Percentiles rank a stretch among this genome's conserved stretches.
These are phyloP conservation scores for Chromera velia DNA, from an alignment of 73 alveolate species.

Conservation along the genomic window DNA sequence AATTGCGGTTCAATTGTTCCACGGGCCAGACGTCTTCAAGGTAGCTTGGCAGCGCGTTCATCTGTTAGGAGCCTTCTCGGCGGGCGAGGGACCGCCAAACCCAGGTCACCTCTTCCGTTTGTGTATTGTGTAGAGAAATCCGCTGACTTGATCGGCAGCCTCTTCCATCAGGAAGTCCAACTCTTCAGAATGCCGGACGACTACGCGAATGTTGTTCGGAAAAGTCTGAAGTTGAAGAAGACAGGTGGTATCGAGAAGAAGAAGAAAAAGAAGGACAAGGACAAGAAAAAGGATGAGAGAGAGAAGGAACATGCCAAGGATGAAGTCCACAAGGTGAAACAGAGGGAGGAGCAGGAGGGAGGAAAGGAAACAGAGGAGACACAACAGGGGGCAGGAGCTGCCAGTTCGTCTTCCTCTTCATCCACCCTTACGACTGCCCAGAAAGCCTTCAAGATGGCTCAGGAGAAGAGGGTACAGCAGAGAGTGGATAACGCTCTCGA, in stretches of 20 bases:
- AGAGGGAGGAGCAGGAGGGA: background rate
- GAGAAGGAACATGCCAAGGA: background rate
- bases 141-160: too few relatives aligned
- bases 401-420: too few relatives aligned
- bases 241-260: background rate
- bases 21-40: too few relatives aligned
- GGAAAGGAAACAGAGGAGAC: background rate
- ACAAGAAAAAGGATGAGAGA: background rate
- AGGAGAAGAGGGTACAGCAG: background rate
- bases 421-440: background rate
- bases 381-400: background rate
- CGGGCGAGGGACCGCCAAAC: too few relatives aligned
- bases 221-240: background rate
- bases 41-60: too few relatives aligned
- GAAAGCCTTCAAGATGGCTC: background rate
- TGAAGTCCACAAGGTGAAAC: background rate
- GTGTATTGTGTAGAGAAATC: too few relatives aligned
- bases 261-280: background rate
- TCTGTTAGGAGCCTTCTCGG: too few relatives aligned
- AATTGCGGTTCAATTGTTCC: too few relatives aligned
- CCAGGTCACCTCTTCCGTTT: too few relatives aligned
- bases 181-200: too few relatives aligned
- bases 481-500: background rate
- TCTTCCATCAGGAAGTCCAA: too few relatives aligned
- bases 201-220: background rate